These are phyloP conservation scores for Fusarium torulosum DNA, from an alignment of 2,329 filamentous ascomycete species.

Conservation along the genomic window DNA sequence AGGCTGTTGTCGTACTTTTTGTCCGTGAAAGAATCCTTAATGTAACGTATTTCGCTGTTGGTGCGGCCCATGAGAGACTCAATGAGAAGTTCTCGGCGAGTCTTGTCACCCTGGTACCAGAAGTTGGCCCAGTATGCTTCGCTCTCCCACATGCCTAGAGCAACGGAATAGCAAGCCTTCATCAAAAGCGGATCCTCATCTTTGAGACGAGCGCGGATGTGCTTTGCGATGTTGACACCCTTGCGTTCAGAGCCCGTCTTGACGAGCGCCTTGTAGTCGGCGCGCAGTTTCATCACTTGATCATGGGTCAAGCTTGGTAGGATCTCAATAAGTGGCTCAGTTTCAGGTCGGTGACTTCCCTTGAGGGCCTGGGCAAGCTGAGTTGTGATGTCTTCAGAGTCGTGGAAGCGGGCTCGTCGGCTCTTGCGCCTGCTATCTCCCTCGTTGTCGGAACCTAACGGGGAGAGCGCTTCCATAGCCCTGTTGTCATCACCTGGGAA, in stretches of 20 bases:
- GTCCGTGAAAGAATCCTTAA: conserved; percentile 90
- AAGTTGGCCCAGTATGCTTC: conserved; percentile 99
- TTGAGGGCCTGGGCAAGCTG: conserved; percentile 81
- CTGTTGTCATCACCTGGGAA: conserved; percentile 63
- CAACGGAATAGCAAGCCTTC: conserved; percentile 91
- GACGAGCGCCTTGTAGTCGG: conserved; percentile 90
- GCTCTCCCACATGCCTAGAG: conserved; percentile 89
- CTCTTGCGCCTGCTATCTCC: conserved; percentile 60
- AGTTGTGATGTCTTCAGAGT: conserved; percentile 82
- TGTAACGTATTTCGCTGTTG: conserved; percentile 86
- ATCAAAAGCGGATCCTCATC: conserved; percentile 81
- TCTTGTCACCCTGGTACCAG: conserved; percentile 92
- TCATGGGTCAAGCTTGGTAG: conserved; percentile 87
- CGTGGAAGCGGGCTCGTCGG: conserved; percentile 82
- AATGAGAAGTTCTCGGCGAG: conserved; percentile 88
- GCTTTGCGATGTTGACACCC: conserved; percentile 87
- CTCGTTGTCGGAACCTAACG: conserved; percentile 62
- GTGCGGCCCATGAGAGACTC: conserved; percentile 91
- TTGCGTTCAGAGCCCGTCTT: conserved; percentile 80
- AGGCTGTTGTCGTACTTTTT: conserved; percentile 90
- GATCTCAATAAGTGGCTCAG: conserved; percentile 81
- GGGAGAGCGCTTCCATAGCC: conserved; percentile 64
- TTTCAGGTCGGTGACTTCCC: conserved; percentile 74
- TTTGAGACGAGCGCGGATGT: conserved; percentile 82
- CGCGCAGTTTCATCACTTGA: conserved; percentile 86